These are phyloP conservation scores for Nakazawaea wickerhamii DNA, from an alignment of 805 yeast species.

Conservation along the genomic window DNA sequence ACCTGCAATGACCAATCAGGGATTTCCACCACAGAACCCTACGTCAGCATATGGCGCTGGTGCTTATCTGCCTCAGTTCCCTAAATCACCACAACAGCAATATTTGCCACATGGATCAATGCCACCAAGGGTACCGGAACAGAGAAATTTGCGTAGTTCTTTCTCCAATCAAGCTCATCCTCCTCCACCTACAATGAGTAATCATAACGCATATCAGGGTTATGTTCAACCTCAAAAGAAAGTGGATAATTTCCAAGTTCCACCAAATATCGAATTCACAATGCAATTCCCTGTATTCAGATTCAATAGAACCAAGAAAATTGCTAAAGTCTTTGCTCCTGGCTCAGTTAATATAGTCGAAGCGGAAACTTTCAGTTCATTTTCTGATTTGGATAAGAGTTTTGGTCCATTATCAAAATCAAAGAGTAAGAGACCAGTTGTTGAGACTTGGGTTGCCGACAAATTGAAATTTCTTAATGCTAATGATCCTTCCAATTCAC, in stretches of 20 bases:
- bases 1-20: constrained; percentile 17
- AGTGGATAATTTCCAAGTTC: constrained; percentile 33
- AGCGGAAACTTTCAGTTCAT: constrained; percentile 25
- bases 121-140: too few relatives aligned
- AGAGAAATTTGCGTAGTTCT: background rate
- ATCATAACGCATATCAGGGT: background rate
- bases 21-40: constrained; percentile 18
- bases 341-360: constrained; percentile 32
- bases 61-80: too few relatives aligned
- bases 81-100: constrained; percentile 1
- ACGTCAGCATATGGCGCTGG: background rate
- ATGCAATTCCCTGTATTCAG: constrained; percentile 74
- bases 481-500: background rate
- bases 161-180: background rate
- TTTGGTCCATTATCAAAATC: constrained; percentile 54
- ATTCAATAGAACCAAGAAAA: constrained; percentile 49
- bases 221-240: constrained; percentile 3
- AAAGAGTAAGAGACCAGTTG: constrained; percentile 58
- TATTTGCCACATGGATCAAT: background rate
- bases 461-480: constrained; percentile 18
- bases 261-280: constrained; percentile 41
- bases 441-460: constrained; percentile 62
- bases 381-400: constrained; percentile 22
- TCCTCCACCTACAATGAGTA: background rate
- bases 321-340: constrained; percentile 36